Evolutionary conservation across 352 stramenopile genomes (phyloP).

Genomic region (Phytophthora palmivora): DNA sequence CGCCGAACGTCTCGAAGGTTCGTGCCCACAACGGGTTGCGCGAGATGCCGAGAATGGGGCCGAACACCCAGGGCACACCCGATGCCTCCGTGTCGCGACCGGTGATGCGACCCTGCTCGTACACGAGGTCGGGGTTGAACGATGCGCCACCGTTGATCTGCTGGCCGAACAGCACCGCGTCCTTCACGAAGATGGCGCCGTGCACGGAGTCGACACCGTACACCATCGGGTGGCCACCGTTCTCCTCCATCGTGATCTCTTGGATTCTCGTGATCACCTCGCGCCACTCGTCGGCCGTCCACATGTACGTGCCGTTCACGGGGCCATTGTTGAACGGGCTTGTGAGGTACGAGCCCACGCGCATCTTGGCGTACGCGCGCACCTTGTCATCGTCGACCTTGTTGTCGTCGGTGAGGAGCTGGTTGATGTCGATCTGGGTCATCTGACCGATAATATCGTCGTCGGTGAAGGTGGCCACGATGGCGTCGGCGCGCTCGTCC

Average conservation of each 20-base stretch:
- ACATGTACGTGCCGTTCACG: conserved; percentile 37
- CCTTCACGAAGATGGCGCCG: conserved; percentile 83
- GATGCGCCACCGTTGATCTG: conserved; percentile 61
- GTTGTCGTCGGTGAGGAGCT: conserved; percentile 55
- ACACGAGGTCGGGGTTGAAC: conserved; percentile 79
- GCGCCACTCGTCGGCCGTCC: conserved; percentile 66
- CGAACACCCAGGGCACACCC: conserved; percentile 89
- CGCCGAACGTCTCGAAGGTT: conserved; percentile 92
- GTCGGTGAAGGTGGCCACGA: conserved; percentile 30
- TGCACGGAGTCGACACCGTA: conserved; percentile 91
- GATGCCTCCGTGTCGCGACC: conserved; percentile 79
- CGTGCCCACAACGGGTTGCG: conserved; percentile 84
- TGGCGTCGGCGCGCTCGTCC: conserved; percentile 23
- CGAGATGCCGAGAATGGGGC: conserved; percentile 76
- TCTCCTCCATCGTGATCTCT: conserved; percentile 56
- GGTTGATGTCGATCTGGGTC: conserved; percentile 87
- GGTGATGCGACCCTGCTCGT: conserved; percentile 63
- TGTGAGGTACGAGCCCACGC: conserved; percentile 89
- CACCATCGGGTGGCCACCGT: conserved; percentile 55
- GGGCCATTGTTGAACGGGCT: conserved; percentile 44
- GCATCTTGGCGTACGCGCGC: conserved; percentile 60
- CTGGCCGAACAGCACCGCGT: conserved; percentile 66
- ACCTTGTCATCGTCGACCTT: conserved; percentile 39
- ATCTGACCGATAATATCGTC: conserved; percentile 82
- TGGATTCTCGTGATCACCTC: conserved; percentile 71